Evolutionary conservation across 1,284 basidiomycete species (phyloP), one percentile per base, ranked within the genome.

Genomic region (Malassezia vespertilionis): DNA sequence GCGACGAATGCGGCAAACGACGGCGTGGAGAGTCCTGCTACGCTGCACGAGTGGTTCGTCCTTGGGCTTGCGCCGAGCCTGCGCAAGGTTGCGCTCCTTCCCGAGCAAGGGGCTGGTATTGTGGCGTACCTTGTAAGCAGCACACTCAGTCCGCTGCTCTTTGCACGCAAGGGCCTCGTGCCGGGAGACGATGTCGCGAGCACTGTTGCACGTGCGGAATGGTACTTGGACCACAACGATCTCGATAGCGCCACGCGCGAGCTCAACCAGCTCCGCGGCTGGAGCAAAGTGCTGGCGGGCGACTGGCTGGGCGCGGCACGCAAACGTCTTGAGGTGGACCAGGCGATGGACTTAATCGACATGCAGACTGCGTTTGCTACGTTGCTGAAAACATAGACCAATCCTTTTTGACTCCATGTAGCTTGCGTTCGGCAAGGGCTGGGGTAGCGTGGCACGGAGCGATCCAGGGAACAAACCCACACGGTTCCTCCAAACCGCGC

Each of bases 291-390:
- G 44, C 72, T 97, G 45, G 75, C 91, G 45, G 74, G 77, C 33
- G 93, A 97, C 73, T 97, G 93, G 91, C 75, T 97, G 47, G 80
- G 82, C 55, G 89, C 88, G 60, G 88, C 88, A 15, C 77, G 93
- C 60, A 79, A 79, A 69, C 78, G 88, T 67, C 73, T 97, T 59
- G 88, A 95, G 74, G 87, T 93, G 34, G 78, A 88, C 71, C 91
- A 96, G 74, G 87, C 89, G 33, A 74, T 97, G 59, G 83, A 91
- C 82, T 78, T 91, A 49, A 80, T 89, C 45, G 82, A 86, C 69
- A 76, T 84, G 21, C 84, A 90, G 74, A 81, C 82, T n/a, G 82
- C 80, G 12, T 73, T 79, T 44, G 69, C 72, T 36, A 76, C 76
- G 31, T 69, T 79, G 21, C 43, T 51, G 21, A 33, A 37, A 17